A percentile compares a stretch with the other conserved stretches of the same genome.
Evolutionary conservation across 352 stramenopile genomes (phyloP).

Genomic region (Globisporangium nunn): DNA sequence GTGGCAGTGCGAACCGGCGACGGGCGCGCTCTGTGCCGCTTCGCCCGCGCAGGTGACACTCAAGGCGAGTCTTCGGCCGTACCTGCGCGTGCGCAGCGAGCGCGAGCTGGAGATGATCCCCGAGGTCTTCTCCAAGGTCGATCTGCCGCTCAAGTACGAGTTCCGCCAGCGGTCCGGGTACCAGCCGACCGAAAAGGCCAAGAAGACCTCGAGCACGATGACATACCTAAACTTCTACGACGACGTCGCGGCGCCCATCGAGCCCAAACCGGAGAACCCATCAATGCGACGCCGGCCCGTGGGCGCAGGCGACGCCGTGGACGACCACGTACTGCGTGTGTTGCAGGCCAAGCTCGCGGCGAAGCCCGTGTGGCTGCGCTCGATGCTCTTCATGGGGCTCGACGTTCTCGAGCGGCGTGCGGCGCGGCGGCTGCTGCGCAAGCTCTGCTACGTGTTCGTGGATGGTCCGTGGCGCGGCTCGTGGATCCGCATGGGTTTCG

Average conservation of each 20-base stretch:
- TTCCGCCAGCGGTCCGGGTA: slow-evolving; percentile 74
- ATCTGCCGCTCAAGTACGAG: slow-evolving; percentile 79
- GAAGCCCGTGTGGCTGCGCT: slow-evolving; percentile 71
- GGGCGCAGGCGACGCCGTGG: slow-evolving; percentile 47
- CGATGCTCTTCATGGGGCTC: slow-evolving; percentile 60
- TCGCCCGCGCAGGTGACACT: slow-evolving; percentile 34
- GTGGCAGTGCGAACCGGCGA: not conserved
- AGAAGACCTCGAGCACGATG: slow-evolving; percentile 68
- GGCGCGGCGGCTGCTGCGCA: slow-evolving; percentile 48
- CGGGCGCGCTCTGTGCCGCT: slow-evolving; percentile 28
- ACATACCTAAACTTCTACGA: slow-evolving; percentile 80
- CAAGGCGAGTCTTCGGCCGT: slow-evolving; percentile 52
- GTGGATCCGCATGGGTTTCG: slow-evolving; percentile 81
- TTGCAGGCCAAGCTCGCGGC: slow-evolving; percentile 47
- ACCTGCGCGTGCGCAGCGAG: slow-evolving; percentile 40
- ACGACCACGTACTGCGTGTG: slow-evolving; percentile 54
- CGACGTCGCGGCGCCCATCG: slow-evolving; percentile 37
- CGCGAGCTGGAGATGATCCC: slow-evolving; percentile 65
- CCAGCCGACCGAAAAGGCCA: slow-evolving; percentile 43
- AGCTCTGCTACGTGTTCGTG: slow-evolving; percentile 81
- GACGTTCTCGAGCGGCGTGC: slow-evolving; percentile 54
- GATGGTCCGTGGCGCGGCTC: slow-evolving; percentile 75
- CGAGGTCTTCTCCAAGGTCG: slow-evolving; percentile 80
- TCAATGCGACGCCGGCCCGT: slow-evolving; percentile 40
- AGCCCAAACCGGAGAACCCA: slow-evolving; percentile 39